Conservation (phyloP, 2,329 filamentous ascomycete genomes). For the Rutstroemia sp. region DNA sequence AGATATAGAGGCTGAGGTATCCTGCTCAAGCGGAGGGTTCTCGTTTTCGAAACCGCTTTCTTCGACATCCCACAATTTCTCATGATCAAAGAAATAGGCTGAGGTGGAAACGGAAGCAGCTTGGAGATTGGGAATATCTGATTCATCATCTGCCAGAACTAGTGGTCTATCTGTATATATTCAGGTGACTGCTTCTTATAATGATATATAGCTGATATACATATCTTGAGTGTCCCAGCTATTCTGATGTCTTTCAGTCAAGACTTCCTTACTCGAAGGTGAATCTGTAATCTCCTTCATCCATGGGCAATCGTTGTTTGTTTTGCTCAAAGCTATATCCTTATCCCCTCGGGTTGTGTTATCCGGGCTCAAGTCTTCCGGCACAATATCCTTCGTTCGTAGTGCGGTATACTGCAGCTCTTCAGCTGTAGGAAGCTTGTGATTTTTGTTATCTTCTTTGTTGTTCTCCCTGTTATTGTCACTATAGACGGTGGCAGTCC, state of each 20-base stretch:
- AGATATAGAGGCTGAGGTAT: neutral
- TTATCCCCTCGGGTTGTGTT: no score
- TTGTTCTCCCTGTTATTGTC: neutral
- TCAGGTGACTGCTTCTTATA: no score
- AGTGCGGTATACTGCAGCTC: no score
- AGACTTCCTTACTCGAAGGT: neutral
- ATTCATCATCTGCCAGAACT: no score
- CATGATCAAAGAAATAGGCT: neutral
- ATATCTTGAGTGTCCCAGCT: neutral
- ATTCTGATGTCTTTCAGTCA: neutral
- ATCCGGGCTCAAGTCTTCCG: no score
- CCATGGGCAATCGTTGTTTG: neutral
- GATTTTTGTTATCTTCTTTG: no score
- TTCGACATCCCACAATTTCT: neutral
- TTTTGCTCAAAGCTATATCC: conserved; percentile 8
- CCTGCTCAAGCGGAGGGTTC: neutral
- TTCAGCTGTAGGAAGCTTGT: no score
- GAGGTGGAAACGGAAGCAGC: no score
- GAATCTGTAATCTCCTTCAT: neutral
- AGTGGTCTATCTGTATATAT: no score
- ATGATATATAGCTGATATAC: neutral
- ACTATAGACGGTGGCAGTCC: neutral
- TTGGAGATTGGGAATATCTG: no score
- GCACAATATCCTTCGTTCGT: no score
- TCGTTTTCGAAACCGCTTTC: neutral